Evolutionary conservation across 2,329 filamentous ascomycete species (phyloP).

Genomic region (Neopestalotiopsis sp.): DNA sequence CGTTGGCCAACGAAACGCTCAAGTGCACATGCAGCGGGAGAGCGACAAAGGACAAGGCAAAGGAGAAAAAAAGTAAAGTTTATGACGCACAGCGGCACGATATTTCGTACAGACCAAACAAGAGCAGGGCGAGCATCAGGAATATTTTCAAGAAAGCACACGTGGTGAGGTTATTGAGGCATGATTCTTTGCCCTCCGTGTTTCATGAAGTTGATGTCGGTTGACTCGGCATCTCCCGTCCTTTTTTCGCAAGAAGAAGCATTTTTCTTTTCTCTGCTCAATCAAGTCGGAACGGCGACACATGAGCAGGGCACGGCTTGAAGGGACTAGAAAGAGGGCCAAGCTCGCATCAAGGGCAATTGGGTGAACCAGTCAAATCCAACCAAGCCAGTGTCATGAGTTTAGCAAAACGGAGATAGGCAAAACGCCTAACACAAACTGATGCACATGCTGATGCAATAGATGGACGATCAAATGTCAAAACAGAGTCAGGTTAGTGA

Average conservation of each 20-base stretch:
- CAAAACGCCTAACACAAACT: too few species aligned
- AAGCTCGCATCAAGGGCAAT: too few species aligned
- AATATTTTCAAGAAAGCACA: background rate
- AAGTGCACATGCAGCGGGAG: constrained; percentile 9
- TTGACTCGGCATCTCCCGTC: background rate
- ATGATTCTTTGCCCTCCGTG: too few species aligned
- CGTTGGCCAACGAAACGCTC: background rate
- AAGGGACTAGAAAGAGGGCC: background rate
- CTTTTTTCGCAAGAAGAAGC: background rate
- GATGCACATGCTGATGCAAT: too few species aligned
- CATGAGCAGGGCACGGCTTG: background rate
- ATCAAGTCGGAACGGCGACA: background rate
- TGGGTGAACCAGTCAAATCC: background rate
- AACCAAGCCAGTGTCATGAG: too few species aligned
- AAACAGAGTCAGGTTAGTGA: too few species aligned
- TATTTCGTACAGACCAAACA: background rate
- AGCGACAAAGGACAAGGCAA: background rate
- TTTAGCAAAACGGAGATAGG: too few species aligned
- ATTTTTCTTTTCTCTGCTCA: background rate
- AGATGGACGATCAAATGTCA: too few species aligned
- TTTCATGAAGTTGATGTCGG: background rate
- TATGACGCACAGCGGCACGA: background rate
- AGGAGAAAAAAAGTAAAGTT: background rate
- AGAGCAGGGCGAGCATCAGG: background rate
- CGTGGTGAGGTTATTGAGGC: background rate